Base-by-base conservation (phyloP, 176 grass and related monocot genomes). In the Oryza nivara region DNA sequence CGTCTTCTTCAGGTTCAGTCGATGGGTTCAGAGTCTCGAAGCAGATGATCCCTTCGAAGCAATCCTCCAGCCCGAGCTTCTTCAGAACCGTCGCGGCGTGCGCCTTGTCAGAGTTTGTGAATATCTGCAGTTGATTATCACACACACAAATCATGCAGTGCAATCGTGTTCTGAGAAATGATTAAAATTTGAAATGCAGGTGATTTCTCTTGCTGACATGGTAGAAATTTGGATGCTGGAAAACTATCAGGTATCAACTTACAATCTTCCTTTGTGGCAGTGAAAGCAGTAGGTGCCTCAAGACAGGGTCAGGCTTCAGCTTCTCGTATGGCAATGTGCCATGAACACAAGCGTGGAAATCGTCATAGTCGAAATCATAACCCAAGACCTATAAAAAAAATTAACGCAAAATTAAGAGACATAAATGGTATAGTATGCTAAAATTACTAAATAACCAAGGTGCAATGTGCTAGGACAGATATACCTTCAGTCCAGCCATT, bases 401-500 rank as follows among this genome's bases (percentile, higher is more conserved):
- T 51, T 34, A 9, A 25, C 36, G 46, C 26, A 79, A 43, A 80
- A 20, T 65, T 68, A 20, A 61, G 44, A 64, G 51, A 7, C 13
- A 11, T n/a, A 8, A 76, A 63, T 35, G 0, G 7, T 7, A 28
- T 7, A 28, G 28, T 28, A 22, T 5, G 3, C 10, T 26, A 54
- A 67, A 13, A 73, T 17, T 72, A 66, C 14, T 19, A 11, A 80
- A 49, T 4, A 64, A 49, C 5, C 13, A 15, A 65, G 19, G 56
- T 61, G 56, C 56, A 22, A 10, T 61, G 49, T 34, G 3, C 3
- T n/a, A 43, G 12, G 7, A 28, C 15, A 38, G 6, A 38, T 6
- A 64, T 77, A 89, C 96, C 89, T 96, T 99, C 7, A 99, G 91
- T n/a, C 93, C 93, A 46, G 91, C 96, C 91, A 99, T 96, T 34